Evolutionary conservation across 2,329 filamentous ascomycete species (phyloP), one percentile per base, ranked within the genome.

Genomic region (Escovopsis sp.): DNA sequence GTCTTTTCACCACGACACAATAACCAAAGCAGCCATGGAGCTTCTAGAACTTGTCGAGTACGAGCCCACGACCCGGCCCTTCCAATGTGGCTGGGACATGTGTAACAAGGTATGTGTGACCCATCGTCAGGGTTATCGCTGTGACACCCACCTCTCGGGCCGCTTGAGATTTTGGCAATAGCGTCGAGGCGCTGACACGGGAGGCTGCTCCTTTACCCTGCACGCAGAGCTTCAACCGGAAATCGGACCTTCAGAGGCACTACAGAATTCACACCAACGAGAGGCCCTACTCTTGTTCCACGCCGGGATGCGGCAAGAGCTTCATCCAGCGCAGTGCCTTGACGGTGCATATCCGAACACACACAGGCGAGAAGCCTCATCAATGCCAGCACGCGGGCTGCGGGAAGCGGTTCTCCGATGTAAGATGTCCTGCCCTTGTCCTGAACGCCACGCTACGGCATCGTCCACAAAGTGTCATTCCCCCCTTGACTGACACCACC

Each of bases 231-330:
- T 81, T 81, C 61, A 79, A 79, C 55, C 66, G 76, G 48, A 80
- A 80, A 54, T 80, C 76, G 14, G 76, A 80, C 47, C 59, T 81
- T 40, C 74, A 79, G 48, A 66, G 76, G 49, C 76, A 81, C 49
- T 77, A 77, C 49, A 68, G 76, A 42, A 81, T 80, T 48, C 76
- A 81, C 55, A 81, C 76, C 36, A 79, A 79, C 49, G 76, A 80
- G 54, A 62, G 76, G 15, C 76, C 76, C 9, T 79, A 79, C 51
- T 63, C 66, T 21, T 81, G 76, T 55, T 61, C 60, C 37, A 68
- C 63, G 8, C 63, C 63, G 8, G 70, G 67, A 5, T 81, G 76
- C 48, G 71, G 72, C 31, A 80, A 81, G 58, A 75, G 72, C 53
- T 81, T 81, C 53, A 80, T 80, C 43, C 76, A 81, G 48, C 63